Percentiles rank a stretch among this genome's conserved stretches.
Evolutionary conservation across 495 filamentous ascomycete species (phyloP).

Genomic region (Neurospora sp.): DNA sequence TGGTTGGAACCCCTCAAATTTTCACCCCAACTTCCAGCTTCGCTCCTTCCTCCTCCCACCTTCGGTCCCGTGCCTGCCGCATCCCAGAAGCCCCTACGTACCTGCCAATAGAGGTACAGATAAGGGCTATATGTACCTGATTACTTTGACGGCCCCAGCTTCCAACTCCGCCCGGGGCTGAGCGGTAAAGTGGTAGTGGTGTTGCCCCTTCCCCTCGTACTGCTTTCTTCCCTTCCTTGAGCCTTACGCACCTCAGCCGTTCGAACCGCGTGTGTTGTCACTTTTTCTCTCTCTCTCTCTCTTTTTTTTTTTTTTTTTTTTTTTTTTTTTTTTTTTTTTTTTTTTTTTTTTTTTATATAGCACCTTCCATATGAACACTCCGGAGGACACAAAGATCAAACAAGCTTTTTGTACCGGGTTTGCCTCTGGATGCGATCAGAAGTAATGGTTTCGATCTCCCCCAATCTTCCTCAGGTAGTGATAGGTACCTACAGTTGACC

Average conservation of each 20-base stretch:
- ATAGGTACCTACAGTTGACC: too few species aligned
- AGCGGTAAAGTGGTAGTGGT: background rate
- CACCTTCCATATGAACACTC: background rate
- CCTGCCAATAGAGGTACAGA: background rate
- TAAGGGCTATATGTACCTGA: background rate
- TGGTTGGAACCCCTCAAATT: background rate
- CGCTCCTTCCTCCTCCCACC: background rate
- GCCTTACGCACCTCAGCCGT: background rate
- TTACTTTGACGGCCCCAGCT: background rate
- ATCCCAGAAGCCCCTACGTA: background rate
- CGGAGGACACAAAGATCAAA: background rate
- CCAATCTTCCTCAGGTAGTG: too few species aligned
- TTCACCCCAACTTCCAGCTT: background rate
- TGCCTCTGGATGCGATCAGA: background rate
- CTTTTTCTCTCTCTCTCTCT: background rate
- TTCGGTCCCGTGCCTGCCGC: background rate
- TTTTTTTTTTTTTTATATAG: background rate
- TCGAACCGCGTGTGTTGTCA: background rate
- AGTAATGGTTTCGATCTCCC: too few species aligned
- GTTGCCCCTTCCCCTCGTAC: background rate
- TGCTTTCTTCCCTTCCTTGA: background rate
- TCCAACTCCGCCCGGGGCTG: background rate
- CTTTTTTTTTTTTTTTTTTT: background rate
- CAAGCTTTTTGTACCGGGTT: background rate
- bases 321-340: background rate